These are phyloP conservation scores for Penicillium crystallinum DNA, from an alignment of 495 filamentous ascomycete genomes.

Conservation along the genomic window DNA sequence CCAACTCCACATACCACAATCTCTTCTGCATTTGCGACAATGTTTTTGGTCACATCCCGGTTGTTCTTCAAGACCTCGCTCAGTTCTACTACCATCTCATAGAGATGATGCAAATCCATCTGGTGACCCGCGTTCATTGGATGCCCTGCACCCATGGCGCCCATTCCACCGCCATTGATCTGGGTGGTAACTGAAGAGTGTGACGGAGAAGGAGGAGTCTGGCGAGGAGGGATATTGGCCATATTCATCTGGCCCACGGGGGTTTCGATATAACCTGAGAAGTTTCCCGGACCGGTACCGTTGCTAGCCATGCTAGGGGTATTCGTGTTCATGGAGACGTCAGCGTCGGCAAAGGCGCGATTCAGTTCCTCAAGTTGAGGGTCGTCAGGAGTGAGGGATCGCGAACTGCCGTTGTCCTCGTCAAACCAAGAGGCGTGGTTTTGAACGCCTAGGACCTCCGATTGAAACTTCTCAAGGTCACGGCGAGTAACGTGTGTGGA, in stretches of 20 bases:
- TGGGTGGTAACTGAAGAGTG: conserved; percentile 29
- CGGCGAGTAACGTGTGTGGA: conserved; percentile 42
- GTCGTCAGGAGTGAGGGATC: conserved; percentile 26
- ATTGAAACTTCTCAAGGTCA: conserved; percentile 43
- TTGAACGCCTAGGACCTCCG: conserved; percentile 39
- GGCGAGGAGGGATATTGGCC: conserved; percentile 33
- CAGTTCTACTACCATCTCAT: conserved; percentile 76
- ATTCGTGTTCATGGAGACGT: conserved; percentile 35
- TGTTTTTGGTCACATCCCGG: conserved; percentile 66
- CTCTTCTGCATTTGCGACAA: conserved; percentile 63
- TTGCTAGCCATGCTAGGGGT: conserved; percentile 27
- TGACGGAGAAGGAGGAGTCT: conserved; percentile 30
- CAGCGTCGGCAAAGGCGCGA: conserved; percentile 31
- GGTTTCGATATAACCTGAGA: conserved; percentile 31
- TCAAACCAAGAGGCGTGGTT: conserved; percentile 27
- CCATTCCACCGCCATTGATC: conserved; percentile 55
- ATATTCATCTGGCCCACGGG: conserved; percentile 29
- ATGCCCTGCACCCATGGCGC: conserved; percentile 50
- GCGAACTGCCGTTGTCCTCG: conserved; percentile 27
- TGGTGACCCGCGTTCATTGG: conserved; percentile 78
- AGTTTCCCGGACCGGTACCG: conserved; percentile 28
- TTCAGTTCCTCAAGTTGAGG: conserved; percentile 35
- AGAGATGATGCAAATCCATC: conserved; percentile 81
- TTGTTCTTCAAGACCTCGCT: conserved; percentile 72
- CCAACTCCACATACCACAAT: conserved; percentile 44